These are phyloP conservation scores for Sordaria brevicollis DNA, from an alignment of 495 filamentous ascomycete genomes.

Conservation along the genomic window DNA sequence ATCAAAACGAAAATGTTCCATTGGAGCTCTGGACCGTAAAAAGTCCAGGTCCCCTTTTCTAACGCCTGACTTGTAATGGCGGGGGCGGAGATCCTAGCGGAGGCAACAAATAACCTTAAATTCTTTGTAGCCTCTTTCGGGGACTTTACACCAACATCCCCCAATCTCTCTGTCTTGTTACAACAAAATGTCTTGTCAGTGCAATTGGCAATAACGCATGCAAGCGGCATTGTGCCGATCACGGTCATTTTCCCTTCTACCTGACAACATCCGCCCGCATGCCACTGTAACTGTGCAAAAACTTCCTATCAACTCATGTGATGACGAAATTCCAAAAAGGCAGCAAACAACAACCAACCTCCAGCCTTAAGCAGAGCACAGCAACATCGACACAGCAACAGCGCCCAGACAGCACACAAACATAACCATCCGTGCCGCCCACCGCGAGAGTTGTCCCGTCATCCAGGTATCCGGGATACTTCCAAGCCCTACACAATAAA, in stretches of 20 bases:
- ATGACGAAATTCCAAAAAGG: not conserved
- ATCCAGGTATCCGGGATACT: not conserved
- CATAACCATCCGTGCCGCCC: not conserved
- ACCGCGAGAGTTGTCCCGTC: not conserved
- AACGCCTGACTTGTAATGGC: not conserved
- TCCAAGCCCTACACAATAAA: not conserved
- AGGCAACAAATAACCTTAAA: not conserved
- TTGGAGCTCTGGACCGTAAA: not conserved
- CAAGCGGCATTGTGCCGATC: not conserved
- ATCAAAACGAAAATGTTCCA: not conserved
- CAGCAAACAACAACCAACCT: not conserved
- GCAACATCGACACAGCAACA: not conserved
- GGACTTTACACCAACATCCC: not conserved
- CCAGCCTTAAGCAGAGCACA: too few species aligned
- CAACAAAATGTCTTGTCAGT: too few species aligned
- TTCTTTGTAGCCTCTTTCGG: not conserved
- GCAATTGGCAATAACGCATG: not conserved
- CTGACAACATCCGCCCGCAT: not conserved
- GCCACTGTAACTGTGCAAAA: not conserved
- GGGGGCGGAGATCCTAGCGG: not conserved
- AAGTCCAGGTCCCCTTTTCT: not conserved
- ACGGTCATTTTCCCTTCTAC: not conserved
- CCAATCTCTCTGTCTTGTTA: not conserved
- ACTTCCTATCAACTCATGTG: not conserved
- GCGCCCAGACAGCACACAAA: not conserved